phyloP scores from a whole-genome alignment of 495 filamentous ascomycete species.

The Talaromyces trachyspermus region DNA sequence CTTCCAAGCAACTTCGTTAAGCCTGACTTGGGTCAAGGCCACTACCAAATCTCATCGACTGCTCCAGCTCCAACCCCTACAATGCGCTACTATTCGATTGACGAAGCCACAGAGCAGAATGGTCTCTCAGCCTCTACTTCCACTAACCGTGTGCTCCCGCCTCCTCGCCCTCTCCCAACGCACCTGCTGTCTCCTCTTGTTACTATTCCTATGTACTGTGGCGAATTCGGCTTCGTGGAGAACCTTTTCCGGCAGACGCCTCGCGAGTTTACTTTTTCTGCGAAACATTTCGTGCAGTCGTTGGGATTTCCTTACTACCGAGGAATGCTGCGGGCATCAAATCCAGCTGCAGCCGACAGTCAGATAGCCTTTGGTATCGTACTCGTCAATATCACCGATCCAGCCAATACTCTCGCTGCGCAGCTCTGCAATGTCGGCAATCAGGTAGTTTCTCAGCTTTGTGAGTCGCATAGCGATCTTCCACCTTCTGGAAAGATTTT shows the following conservation, averaged over 20 bases:
- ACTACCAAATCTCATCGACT: not conserved
- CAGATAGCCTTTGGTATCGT: conserved; percentile 17
- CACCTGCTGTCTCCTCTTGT: conserved; percentile 15
- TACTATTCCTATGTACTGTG: conserved; percentile 22
- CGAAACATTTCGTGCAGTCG: conserved; percentile 9
- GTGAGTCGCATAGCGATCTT: not conserved
- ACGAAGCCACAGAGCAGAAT: too few species aligned
- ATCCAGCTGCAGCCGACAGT: conserved; percentile 15
- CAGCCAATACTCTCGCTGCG: conserved; percentile 13
- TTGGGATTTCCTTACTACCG: conserved; percentile 9
- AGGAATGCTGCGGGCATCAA: conserved; percentile 13
- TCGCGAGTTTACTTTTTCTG: conserved; percentile 9
- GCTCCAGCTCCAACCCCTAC: too few species aligned
- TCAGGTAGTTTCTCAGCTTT: conserved; percentile 10
- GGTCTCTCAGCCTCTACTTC: too few species aligned
- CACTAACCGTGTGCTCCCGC: too few species aligned
- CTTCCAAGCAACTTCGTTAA: not conserved
- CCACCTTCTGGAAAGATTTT: conserved; percentile 24
- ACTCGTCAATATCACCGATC: conserved; percentile 12
- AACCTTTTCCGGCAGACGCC: not conserved
- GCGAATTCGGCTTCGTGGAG: conserved; percentile 7
- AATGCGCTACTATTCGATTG: too few species aligned
- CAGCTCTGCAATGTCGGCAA: conserved; percentile 19
- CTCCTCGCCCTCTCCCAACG: not conserved
- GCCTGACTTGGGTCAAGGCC: not conserved